Percentiles rank a stretch among this genome's conserved stretches.
Evolutionary conservation across 1,284 basidiomycete genomes (phyloP).

Genomic region (Cutaneotrichosporon cavernicola): DNA sequence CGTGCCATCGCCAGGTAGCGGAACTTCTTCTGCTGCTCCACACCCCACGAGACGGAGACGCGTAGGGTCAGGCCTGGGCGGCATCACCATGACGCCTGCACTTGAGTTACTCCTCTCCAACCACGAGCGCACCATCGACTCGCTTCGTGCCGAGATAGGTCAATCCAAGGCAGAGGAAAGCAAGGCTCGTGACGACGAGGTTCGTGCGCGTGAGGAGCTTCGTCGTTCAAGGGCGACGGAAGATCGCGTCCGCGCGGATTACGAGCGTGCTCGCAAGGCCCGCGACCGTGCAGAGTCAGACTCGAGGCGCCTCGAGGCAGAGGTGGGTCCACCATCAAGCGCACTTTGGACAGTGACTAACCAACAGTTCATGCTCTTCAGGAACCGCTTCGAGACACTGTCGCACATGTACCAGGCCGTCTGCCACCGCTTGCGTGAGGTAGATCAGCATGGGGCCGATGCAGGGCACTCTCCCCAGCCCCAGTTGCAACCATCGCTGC

Average conservation of each 20-base stretch:
- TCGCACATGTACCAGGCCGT: slow-evolving; percentile 26
- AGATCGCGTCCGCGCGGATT: slow-evolving; percentile 36
- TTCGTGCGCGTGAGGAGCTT: slow-evolving; percentile 35
- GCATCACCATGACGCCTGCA: slow-evolving; percentile 28
- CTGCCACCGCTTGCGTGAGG: slow-evolving; percentile 21
- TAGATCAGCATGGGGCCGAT: slow-evolving; percentile 11
- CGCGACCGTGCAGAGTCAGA: slow-evolving; percentile 32
- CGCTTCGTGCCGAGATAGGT: slow-evolving; percentile 45
- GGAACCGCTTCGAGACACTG: slow-evolving; percentile 24
- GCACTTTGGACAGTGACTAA: background rate
- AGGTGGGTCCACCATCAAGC: slow-evolving; percentile 32
- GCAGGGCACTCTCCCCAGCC: slow-evolving; percentile 4
- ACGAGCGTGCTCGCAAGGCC: slow-evolving; percentile 33
- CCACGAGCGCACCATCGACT: slow-evolving; percentile 43
- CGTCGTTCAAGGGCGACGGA: slow-evolving; percentile 31
- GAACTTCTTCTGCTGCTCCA: slow-evolving; percentile 9
- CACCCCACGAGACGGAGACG: slow-evolving; percentile 25
- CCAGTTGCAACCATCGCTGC: background rate
- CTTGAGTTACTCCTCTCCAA: slow-evolving; percentile 35
- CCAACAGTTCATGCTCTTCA: slow-evolving; percentile 22
- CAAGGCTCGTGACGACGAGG: slow-evolving; percentile 42
- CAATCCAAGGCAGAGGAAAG: slow-evolving; percentile 44
- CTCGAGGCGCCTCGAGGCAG: slow-evolving; percentile 36
- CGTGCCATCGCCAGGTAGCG: slow-evolving; percentile 3
- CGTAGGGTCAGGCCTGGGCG: slow-evolving; percentile 27